Base-by-base conservation (phyloP, 306 rosid genomes). In the Trifolium pratense region DNA sequence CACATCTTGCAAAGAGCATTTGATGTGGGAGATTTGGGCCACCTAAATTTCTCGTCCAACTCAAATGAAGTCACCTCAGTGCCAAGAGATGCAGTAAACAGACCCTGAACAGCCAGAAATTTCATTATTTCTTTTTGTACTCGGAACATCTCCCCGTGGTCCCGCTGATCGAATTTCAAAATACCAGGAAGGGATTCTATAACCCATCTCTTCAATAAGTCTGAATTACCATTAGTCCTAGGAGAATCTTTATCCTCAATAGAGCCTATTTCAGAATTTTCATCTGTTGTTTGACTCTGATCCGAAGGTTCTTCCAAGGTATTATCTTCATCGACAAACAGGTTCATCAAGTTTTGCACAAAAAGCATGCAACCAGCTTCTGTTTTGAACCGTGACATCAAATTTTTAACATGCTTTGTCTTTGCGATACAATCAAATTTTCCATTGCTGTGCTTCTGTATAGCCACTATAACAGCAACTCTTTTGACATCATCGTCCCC, bases 251-350 rank as follows among this genome's bases (percentile, higher is more conserved):
- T 91, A 77, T 91, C 97, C 86, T 95, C 97, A 29, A 84, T 40
- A 7, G 92, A 88, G 68, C 96, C 96, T 63, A 88, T 82, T 84
- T 94, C 99, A 70, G 97, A 89, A 82, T 91, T 94, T 79, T 94
- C 99, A 83, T 94, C 96, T 40, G 97, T 91, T 68, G 97, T 94
- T 86, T 91, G 95, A 84, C 99, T 91, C 84, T 91, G 99, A 73
- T 94, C 99, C 20, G 97, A 94, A 71, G 99, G 99, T 82, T 94
- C 99, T 78, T 94, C 99, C 5, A 72, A 68, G 73, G 84, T 77
- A 80, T 84, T 88, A 70, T 86, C 87, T 82, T 91, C 99, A 81
- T 94, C 93, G 46, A 94, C 89, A 75, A 94, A 94, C 82, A 91
- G 80, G 81, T 88, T 85, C 66, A 74, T 74, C 37, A 94, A 85